phyloP scores from a whole-genome alignment of 495 filamentous ascomycete species.

The Cercophora scortea region DNA sequence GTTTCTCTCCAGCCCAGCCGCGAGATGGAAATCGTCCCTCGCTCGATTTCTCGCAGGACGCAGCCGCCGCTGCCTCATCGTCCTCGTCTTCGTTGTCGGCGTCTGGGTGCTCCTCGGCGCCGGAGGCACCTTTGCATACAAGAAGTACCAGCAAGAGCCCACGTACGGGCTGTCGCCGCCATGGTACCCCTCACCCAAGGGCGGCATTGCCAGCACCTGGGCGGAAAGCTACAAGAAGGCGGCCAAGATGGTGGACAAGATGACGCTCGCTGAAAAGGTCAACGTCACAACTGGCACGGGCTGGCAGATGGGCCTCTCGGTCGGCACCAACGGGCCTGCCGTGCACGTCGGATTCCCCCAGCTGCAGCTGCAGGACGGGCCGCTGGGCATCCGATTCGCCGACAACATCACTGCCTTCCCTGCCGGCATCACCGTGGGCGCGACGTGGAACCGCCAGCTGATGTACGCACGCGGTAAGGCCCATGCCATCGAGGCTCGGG shows the following conservation, averaged over 20 bases:
- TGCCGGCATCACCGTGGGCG: constrained; percentile 57
- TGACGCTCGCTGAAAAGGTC: constrained; percentile 88
- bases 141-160: constrained; percentile 34
- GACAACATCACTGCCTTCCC: constrained; percentile 62
- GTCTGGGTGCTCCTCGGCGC: constrained; percentile 27
- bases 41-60: constrained; percentile 19
- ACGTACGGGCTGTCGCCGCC: constrained; percentile 54
- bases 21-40: constrained; percentile 8
- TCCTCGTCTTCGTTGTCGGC: constrained; percentile 15
- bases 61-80: constrained; percentile 28
- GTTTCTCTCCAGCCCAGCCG: constrained; percentile 3
- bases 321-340: constrained; percentile 80
- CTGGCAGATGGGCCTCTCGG: constrained; percentile 84
- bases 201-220: constrained; percentile 71
- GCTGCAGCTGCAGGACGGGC: constrained; percentile 86
- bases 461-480: constrained; percentile 63
- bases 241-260: constrained; percentile 63
- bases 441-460: constrained; percentile 54
- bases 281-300: constrained; percentile 91
- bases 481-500: constrained; percentile 58
- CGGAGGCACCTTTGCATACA: constrained; percentile 33
- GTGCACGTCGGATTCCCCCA: constrained; percentile 68
- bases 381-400: constrained; percentile 52
- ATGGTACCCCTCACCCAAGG: constrained; percentile 78
- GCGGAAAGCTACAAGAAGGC: constrained; percentile 76